Evolutionary conservation across 352 stramenopile species (phyloP).

Genomic region (Pythium pyrilobum): DNA sequence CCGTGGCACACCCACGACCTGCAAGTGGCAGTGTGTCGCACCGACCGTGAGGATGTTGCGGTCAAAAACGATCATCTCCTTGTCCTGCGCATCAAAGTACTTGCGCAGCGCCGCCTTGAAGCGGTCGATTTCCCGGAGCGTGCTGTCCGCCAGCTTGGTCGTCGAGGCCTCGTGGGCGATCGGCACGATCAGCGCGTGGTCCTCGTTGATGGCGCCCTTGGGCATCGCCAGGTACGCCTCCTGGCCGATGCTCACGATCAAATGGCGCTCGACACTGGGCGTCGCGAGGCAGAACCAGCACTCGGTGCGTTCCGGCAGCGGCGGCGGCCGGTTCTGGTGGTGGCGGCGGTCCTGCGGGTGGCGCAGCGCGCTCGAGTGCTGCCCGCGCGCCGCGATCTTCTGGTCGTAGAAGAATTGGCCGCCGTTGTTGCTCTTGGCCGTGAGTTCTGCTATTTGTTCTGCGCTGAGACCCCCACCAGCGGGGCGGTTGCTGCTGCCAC

Average conservation of each 20-base stretch:
- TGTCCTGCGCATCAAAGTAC: constrained; percentile 60
- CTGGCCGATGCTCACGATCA: constrained; percentile 79
- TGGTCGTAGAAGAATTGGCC: constrained; percentile 80
- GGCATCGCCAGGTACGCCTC: constrained; percentile 78
- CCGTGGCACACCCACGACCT: constrained; percentile 62
- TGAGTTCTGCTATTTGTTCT: constrained; percentile 65
- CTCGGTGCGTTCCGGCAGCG: constrained; percentile 55
- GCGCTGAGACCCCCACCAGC: constrained; percentile 37
- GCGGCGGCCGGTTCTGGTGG: constrained; percentile 3
- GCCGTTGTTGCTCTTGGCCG: constrained; percentile 28
- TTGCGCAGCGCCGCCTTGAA: constrained; percentile 58
- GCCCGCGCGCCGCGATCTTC: constrained; percentile 44
- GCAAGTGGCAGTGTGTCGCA: constrained; percentile 70
- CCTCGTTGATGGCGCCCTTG: constrained; percentile 70
- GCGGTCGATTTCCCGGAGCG: constrained; percentile 49
- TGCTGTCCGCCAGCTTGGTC: constrained; percentile 34
- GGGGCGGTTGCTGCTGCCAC: neutral
- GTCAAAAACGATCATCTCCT: constrained; percentile 73
- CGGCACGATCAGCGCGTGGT: constrained; percentile 74
- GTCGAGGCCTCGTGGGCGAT: constrained; percentile 70
- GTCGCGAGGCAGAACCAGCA: constrained; percentile 85
- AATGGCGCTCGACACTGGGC: constrained; percentile 66
- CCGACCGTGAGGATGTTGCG: constrained; percentile 72
- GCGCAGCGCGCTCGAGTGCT: constrained; percentile 38
- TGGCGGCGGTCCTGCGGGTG: constrained; percentile 19